Percentiles rank a stretch among this genome's conserved stretches.
Conservation (phyloP, 192 early-diverging fungal species). For the Umbelopsis sp. region DNA sequence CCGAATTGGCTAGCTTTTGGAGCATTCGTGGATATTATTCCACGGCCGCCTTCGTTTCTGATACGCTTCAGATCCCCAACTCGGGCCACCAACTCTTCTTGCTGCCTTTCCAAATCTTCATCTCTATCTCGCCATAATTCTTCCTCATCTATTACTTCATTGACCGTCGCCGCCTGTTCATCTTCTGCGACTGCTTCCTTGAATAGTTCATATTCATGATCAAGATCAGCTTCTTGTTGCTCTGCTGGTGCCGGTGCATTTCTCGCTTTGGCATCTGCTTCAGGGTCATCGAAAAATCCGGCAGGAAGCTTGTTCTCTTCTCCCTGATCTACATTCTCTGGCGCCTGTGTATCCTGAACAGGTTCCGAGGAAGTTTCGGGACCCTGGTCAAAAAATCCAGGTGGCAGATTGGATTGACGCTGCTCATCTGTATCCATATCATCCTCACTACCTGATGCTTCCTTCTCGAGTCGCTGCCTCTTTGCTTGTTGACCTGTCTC, state of each 20-base stretch:
- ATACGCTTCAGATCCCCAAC: conserved; percentile 34
- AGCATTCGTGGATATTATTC: not conserved
- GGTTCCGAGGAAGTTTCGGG: not conserved
- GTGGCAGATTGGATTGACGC: conserved; percentile 41
- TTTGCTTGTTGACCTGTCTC: conserved; percentile 1
- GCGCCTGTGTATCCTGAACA: not conserved
- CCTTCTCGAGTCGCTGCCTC: conserved; percentile 19
- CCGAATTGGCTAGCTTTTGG: not conserved
- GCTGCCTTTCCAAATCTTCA: conserved; percentile 34
- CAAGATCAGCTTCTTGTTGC: conserved; percentile 26
- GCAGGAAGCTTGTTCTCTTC: conserved; percentile 40
- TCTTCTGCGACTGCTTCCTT: conserved; percentile 32
- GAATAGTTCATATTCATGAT: conserved; percentile 37
- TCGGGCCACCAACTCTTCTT: conserved; percentile 26
- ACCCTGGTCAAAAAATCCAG: conserved; percentile 49
- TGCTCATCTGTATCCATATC: conserved; percentile 41
- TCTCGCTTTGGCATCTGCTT: conserved; percentile 48
- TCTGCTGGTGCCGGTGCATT: conserved; percentile 26
- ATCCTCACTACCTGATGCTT: conserved; percentile 18
- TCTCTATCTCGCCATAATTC: conserved; percentile 37
- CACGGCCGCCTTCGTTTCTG: conserved; percentile 7
- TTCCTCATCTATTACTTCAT: conserved; percentile 41
- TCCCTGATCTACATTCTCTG: conserved; percentile 16
- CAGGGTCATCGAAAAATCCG: conserved; percentile 59
- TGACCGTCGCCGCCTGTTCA: conserved; percentile 22